Conservation (phyloP, 495 filamentous ascomycete genomes). For the Trichoderma virens region DNA sequence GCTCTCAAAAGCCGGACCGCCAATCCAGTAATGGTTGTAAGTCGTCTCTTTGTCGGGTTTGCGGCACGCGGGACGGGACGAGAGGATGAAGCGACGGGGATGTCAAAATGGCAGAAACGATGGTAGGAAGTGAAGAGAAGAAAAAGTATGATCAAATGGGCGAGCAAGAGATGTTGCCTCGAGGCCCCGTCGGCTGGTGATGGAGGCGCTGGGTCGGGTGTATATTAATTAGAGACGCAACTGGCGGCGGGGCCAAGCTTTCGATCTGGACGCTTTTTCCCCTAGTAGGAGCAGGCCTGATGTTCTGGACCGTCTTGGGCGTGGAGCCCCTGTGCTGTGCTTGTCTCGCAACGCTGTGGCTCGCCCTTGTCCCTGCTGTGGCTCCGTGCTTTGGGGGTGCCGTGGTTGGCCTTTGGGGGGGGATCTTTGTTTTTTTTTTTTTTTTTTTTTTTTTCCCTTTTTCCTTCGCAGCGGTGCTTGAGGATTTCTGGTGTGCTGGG, state of each 20-base stretch:
- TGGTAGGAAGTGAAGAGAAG: neutral
- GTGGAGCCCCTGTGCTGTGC: constrained; percentile 7
- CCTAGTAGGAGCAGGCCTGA: constrained; percentile 5
- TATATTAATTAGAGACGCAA: constrained; percentile 9
- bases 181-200: constrained; percentile 3
- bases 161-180: constrained; percentile 2
- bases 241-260: constrained; percentile 6
- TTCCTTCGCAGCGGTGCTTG: neutral
- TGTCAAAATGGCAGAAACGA: neutral
- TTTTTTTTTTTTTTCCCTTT: too few relatives aligned
- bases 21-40: neutral
- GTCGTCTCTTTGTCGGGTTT: neutral
- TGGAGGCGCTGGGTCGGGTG: neutral
- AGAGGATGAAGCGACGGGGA: neutral
- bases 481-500: neutral
- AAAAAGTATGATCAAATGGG: constrained; percentile 7
- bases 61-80: neutral
- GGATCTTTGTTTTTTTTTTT: neutral
- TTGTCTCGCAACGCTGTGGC: constrained; percentile 6
- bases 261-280: constrained; percentile 1
- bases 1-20: neutral
- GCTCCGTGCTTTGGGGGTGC: constrained; percentile 7
- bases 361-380: constrained; percentile 8
- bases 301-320: constrained; percentile 9
- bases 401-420: neutral